Evolutionary conservation across 352 stramenopile species (phyloP).

Genomic region (Pythium aphanidermatum): DNA sequence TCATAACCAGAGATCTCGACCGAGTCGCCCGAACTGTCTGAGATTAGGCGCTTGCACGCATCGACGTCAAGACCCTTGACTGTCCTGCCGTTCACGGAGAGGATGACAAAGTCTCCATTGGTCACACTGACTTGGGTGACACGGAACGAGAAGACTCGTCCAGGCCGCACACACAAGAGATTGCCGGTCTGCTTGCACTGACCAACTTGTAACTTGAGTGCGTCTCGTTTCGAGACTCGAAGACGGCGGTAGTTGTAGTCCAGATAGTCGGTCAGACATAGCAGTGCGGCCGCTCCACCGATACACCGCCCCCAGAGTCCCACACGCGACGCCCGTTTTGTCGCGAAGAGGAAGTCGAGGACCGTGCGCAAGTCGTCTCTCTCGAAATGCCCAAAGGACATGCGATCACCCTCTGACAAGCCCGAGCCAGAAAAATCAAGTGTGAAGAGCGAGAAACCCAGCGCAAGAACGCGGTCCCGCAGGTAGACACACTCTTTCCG

Average conservation of each 20-base stretch:
- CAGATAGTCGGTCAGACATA: slow-evolving; percentile 41
- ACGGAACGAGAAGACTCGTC: slow-evolving; percentile 40
- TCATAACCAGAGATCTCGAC: slow-evolving; percentile 29
- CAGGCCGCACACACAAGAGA: slow-evolving; percentile 45
- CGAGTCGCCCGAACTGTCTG: slow-evolving; percentile 4
- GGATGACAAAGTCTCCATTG: slow-evolving; percentile 64
- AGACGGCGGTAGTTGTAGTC: slow-evolving; percentile 45
- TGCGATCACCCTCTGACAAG: slow-evolving; percentile 49
- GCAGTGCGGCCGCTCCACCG: slow-evolving; percentile 41
- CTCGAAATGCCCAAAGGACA: slow-evolving; percentile 71
- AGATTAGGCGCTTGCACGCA: slow-evolving; percentile 35
- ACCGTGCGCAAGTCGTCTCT: slow-evolving; percentile 49
- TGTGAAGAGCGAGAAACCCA: slow-evolving; percentile 64
- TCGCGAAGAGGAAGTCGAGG: slow-evolving; percentile 66
- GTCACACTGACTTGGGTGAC: slow-evolving; percentile 45
- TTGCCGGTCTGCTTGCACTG: slow-evolving; percentile 30
- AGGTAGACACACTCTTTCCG: slow-evolving; percentile 73
- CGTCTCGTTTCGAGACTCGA: slow-evolving; percentile 28
- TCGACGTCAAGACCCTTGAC: slow-evolving; percentile 36
- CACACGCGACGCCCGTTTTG: slow-evolving; percentile 38
- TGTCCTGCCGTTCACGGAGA: slow-evolving; percentile 41
- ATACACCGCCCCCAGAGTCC: slow-evolving; percentile 66
- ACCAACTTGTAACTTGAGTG: slow-evolving; percentile 37
- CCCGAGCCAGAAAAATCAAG: slow-evolving; percentile 71
- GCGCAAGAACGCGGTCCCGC: slow-evolving; percentile 35